Base-by-base conservation (phyloP, 2,329 filamentous ascomycete species). In the Fusarium chaquense region DNA sequence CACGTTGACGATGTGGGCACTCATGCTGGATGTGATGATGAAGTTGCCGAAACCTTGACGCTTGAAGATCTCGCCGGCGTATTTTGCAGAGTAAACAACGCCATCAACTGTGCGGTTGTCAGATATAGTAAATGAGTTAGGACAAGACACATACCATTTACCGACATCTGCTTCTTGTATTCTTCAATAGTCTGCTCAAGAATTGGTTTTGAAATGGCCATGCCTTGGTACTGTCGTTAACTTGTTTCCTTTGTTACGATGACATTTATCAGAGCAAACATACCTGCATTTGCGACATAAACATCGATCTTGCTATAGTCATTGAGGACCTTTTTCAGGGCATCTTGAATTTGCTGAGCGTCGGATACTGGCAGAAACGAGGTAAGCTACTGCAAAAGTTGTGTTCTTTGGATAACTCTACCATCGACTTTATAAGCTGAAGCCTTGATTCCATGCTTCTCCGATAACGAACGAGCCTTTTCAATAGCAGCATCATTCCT, bases 131-230 rank as follows among this genome's bases (percentile, higher is more conserved):
- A 9, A 7, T 28, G 2, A 16, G 10, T 16, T 3, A 7, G 9
- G 11, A 9, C 5, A 9, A 18, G 7, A 5, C 20, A 22, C 81
- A 54, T 73, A 85, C 84, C 82, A 55, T 88, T 88, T 2, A 88
- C 85, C 7, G 83, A 81, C 78, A 87, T 84, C 62, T 86, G 83
- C 60, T 76, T 74, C 40, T 70, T 76, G 68, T 86, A 88, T 66
- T 87, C 84, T 4, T 85, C 81, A 0, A 87, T 71, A 0, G 81
- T 83, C 66, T 84, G 82, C 51, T 89, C 86, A 2, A 87, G 76
- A 16, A 89, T 83, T 0, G 85, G 82, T 70, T 88, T 87, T 0
- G 83, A 85, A 32, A 85, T 86, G 6, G 64, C 65, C 64, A 68
- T 68, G 33, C 65, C 65, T 68, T 5, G 12, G 8, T 3, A 24